These are phyloP conservation scores for Aurantiochytrium sp. DNA, from an alignment of 108 stramenopile species.

Conservation along the genomic window DNA sequence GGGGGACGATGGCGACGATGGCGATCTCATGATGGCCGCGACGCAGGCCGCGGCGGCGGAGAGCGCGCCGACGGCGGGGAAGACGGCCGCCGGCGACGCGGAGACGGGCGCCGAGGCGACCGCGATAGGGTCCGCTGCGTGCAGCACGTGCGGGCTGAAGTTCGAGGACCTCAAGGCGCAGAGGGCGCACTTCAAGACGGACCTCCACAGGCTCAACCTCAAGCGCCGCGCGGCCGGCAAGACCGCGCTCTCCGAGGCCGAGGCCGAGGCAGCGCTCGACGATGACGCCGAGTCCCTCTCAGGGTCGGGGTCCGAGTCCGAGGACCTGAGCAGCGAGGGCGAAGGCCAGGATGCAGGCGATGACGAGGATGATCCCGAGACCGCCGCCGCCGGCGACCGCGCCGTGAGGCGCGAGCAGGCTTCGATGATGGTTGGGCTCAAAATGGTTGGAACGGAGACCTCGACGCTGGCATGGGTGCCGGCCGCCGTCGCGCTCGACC, in stretches of 20 bases:
- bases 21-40: no score
- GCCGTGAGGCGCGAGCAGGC: neutral
- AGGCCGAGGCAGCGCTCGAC: neutral
- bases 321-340: no score
- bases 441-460: neutral
- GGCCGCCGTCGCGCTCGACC: neutral
- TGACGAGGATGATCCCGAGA: no score
- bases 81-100: no score
- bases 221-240: neutral
- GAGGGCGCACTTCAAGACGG: neutral
- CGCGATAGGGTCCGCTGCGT: neutral
- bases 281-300: neutral
- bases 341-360: no score
- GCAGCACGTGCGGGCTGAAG: neutral
- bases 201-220: neutral
- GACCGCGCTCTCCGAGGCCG: neutral
- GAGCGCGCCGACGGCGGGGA: no score
- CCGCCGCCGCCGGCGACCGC: no score
- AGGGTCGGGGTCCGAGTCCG: neutral
- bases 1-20: no score
- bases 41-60: no score
- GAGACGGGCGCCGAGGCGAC: neutral
- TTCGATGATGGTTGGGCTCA: slow-evolving; percentile 4
- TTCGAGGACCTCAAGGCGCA: neutral
- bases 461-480: neutral